These are phyloP conservation scores for Begonia masoniana DNA, from an alignment of 306 rosid species.

Conservation along the genomic window DNA sequence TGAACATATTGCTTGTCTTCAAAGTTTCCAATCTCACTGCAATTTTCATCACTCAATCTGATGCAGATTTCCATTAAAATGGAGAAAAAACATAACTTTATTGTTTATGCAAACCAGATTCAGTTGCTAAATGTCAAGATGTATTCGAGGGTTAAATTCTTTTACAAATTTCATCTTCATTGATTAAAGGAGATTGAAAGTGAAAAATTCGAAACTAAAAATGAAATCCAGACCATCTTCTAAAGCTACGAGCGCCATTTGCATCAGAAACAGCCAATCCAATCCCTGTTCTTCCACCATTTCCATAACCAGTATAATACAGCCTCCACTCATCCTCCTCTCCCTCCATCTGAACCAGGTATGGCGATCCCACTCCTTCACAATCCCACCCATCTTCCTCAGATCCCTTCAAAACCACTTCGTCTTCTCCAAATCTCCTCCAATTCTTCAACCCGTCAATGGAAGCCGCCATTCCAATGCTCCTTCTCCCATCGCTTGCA, in stretches of 20 bases:
- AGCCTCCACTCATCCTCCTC: conserved; percentile 55
- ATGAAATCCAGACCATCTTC: conserved; percentile 52
- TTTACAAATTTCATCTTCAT: too few species aligned
- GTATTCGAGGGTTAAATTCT: too few species aligned
- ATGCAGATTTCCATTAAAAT: too few species aligned
- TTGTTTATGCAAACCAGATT: too few species aligned
- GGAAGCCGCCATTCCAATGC: conserved; percentile 61
- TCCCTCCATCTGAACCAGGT: conserved; percentile 49
- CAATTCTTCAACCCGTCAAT: conserved; percentile 57
- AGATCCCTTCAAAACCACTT: conserved; percentile 22
- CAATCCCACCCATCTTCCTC: conserved; percentile 52
- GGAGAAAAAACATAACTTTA: too few species aligned
- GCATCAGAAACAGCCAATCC: conserved; percentile 62
- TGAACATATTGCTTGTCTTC: too few species aligned
- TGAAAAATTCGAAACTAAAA: too few species aligned
- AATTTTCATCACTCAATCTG: too few species aligned
- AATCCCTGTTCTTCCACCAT: conserved; percentile 47
- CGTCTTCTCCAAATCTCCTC: conserved; percentile 36
- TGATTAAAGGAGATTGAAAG: too few species aligned
- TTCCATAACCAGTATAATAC: conserved; percentile 58
- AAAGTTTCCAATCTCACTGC: too few species aligned
- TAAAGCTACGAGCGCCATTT: conserved; percentile 24
- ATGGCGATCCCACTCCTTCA: conserved; percentile 49
- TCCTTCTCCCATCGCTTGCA: conserved; percentile 40
- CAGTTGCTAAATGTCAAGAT: too few species aligned